phyloP scores from a whole-genome alignment of 139 green algal genomes.

The Picochlorum sp. region DNA sequence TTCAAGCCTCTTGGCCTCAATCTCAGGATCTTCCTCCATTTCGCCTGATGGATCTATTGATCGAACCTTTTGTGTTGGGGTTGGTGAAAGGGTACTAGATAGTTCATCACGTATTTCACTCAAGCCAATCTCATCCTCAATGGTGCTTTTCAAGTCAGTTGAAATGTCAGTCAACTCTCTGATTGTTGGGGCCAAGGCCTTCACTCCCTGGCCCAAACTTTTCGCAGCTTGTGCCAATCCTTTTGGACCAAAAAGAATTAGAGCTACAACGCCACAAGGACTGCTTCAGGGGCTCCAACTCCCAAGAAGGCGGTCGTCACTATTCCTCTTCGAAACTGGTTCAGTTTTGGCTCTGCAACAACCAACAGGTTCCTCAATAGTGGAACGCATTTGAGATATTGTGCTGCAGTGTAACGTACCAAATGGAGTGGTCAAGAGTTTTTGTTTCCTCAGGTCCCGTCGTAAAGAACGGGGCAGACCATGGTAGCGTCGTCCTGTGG shows the following conservation, averaged over 20 bases:
- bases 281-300: slow-evolving; percentile 90
- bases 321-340: too few species aligned
- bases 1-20: slow-evolving; percentile 67
- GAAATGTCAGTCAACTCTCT: slow-evolving; percentile 81
- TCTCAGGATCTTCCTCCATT: slow-evolving; percentile 53
- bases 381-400: too few species aligned
- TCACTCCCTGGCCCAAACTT: slow-evolving; percentile 67
- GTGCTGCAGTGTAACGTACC: too few species aligned
- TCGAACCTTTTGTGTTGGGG: not conserved
- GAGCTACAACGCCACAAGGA: slow-evolving; percentile 95
- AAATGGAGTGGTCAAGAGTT: too few species aligned
- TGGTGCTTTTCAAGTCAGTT: slow-evolving; percentile 76
- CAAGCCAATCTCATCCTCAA: slow-evolving; percentile 92
- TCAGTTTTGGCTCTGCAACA: too few species aligned
- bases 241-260: slow-evolving; percentile 97
- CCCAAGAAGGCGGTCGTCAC: slow-evolving; percentile 70
- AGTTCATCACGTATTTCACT: slow-evolving; percentile 77
- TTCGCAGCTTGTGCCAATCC: slow-evolving; percentile 93
- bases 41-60: not conserved
- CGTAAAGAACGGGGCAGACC: too few species aligned
- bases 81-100: not conserved
- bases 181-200: slow-evolving; percentile 88
- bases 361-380: too few species aligned
- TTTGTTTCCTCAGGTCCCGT: too few species aligned
- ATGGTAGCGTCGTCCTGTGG: too few species aligned